phyloP scores from a whole-genome alignment of 345 rosid species.

The Durio zibethinus region DNA sequence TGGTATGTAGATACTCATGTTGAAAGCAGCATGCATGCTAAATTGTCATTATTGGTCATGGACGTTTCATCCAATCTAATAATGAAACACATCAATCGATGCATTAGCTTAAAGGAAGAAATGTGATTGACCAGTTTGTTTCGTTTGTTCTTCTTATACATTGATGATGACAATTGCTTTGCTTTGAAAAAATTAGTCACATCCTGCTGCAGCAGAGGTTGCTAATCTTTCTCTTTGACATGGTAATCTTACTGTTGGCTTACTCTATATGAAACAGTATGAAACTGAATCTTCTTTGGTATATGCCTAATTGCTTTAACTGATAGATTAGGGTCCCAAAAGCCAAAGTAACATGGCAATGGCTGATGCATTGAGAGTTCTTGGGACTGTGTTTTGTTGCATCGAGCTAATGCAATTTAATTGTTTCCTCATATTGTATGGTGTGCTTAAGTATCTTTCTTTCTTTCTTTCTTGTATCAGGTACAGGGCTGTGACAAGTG shows the following conservation, averaged over 20 bases:
- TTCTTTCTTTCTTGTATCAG: conserved; percentile 25
- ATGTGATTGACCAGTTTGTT: neutral
- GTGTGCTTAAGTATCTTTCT: neutral
- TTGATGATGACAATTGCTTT: neutral
- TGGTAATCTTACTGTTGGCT: neutral
- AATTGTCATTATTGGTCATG: neutral
- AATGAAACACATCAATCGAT: neutral
- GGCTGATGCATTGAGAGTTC: neutral
- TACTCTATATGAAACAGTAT: too few relatives aligned
- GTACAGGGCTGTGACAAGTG: conserved; percentile 76
- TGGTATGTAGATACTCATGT: too few relatives aligned
- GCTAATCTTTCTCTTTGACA: neutral
- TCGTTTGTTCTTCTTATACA: neutral
- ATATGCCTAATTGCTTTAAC: neutral
- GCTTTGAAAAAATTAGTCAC: neutral
- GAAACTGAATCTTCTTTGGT: neutral
- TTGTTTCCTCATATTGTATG: neutral
- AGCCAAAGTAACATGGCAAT: neutral
- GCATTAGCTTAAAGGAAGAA: neutral
- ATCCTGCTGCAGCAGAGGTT: neutral
- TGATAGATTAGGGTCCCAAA: neutral
- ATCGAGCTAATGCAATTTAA: neutral
- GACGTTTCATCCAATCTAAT: neutral
- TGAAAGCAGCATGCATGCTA: neutral
- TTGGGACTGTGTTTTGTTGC: neutral